These are phyloP conservation scores for Tylopilus sp. DNA, from an alignment of 1,284 basidiomycete genomes.

Conservation along the genomic window DNA sequence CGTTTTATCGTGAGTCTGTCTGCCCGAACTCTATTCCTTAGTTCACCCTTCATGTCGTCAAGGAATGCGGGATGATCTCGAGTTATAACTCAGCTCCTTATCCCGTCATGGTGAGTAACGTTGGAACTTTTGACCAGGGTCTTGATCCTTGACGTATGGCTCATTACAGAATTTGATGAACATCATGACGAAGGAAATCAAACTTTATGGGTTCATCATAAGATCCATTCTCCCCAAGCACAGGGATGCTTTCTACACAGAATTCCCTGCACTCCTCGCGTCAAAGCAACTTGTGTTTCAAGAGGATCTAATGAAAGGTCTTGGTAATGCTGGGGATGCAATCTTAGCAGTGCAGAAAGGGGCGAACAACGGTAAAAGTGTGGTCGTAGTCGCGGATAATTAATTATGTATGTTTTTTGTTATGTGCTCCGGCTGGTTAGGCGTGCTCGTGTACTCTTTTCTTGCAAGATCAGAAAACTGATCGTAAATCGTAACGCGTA, in stretches of 20 bases:
- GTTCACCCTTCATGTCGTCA: neutral
- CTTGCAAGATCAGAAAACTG: neutral
- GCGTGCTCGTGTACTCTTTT: neutral
- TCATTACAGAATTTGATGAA: constrained; percentile 7
- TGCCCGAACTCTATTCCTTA: neutral
- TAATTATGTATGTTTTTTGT: constrained; percentile 2
- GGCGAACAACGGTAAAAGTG: constrained; percentile 4
- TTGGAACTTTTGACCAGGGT: neutral
- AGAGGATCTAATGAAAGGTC: constrained; percentile 10
- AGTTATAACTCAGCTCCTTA: neutral
- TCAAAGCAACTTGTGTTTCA: constrained; percentile 4
- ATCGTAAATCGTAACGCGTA: neutral
- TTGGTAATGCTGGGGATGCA: constrained; percentile 5
- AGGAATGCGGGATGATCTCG: constrained; percentile 4
- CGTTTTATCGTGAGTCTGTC: constrained; percentile 8
- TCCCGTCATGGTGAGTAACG: constrained; percentile 1
- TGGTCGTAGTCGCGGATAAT: constrained; percentile 6
- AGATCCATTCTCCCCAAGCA: constrained; percentile 3
- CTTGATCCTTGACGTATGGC: neutral
- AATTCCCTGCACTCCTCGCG: constrained; percentile 5
- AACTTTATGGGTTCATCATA: constrained; percentile 6
- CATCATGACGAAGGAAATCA: constrained; percentile 12
- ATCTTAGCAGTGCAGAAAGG: constrained; percentile 11
- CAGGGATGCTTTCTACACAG: constrained; percentile 1
- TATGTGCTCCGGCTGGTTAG: neutral